Base-by-base conservation (phyloP, 257 asterid genomes). In the Solanum pimpinellifolium region DNA sequence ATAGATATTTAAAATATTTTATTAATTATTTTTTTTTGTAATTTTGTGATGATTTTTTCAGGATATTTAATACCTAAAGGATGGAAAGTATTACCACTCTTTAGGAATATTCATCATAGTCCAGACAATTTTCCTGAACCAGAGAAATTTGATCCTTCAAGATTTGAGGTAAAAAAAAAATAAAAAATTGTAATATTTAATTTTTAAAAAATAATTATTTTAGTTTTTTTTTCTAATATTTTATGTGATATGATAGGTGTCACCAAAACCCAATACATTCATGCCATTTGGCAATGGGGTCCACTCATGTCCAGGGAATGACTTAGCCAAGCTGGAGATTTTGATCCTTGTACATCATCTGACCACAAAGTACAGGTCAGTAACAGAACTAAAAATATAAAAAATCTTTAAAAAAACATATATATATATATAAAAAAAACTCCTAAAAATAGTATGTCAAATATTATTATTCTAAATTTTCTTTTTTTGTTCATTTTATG, bases 261-360 rank as follows among this genome's bases (percentile, higher is more conserved):
- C 94, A 46, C 98, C 95, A 5, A 96, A 93, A 49, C 97, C 99
- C 92, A 96, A 94, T 88, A 96, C 95, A 0, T 96, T 94, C 92
- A 94, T 96, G 96, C 98, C 99, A 92, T 96, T 96, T 95, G 99
- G 99, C 83, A 94, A 91, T 89, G 99, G 99, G 87, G 83, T 90
- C 91, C 99, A 96, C 87, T 89, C 99, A 13, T 96, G 99, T 88
- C 98, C 98, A 65, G 99, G 98, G 65, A 94, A 93, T 93, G 99
- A 95, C 87, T 88, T 96, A 74, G 98, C 99, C 80, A 96, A 95
- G 93, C 89, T 94, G 85, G 99, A 96, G 93, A 96, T 95, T 31
- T 89, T 96, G 89, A 92, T 96, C 44, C 91, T 96, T 59, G 87
- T 95, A 20, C 99, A 96, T 89, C 99, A 96, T 89, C 90, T 96